These are phyloP conservation scores for Russula griseocarnosa DNA, from an alignment of 768 basidiomycete species.

Conservation along the genomic window DNA sequence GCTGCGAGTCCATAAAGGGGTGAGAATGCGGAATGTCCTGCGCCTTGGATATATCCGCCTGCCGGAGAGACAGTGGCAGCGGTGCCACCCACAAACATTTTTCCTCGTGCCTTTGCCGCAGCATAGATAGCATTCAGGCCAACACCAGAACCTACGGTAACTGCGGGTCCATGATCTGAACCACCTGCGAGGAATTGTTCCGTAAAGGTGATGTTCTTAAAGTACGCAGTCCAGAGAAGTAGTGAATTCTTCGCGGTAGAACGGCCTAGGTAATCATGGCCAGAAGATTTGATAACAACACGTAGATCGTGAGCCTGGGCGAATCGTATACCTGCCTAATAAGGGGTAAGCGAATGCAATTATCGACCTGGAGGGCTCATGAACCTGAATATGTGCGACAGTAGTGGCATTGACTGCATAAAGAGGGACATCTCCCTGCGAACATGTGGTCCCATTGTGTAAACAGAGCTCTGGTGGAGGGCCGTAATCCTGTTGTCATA, in stretches of 20 bases:
- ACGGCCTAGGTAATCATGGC: slow-evolving; percentile 45
- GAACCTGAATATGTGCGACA: slow-evolving; percentile 22
- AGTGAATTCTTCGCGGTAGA: slow-evolving; percentile 42
- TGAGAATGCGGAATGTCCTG: slow-evolving; percentile 30
- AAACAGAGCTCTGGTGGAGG: slow-evolving; percentile 22
- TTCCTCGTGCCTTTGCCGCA: slow-evolving; percentile 26
- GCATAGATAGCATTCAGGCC: slow-evolving; percentile 25
- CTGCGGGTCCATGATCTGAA: slow-evolving; percentile 31
- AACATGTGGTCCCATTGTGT: slow-evolving; percentile 20
- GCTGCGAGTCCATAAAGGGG: slow-evolving; percentile 30
- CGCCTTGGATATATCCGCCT: slow-evolving; percentile 32
- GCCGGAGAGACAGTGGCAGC: slow-evolving; percentile 29
- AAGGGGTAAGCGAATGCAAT: not conserved
- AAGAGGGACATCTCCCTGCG: slow-evolving; percentile 23
- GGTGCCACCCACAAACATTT: slow-evolving; percentile 30
- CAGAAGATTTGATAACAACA: slow-evolving; percentile 35
- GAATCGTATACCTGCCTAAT: slow-evolving; percentile 35
- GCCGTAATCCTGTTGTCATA: slow-evolving; percentile 8
- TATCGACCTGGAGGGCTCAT: too few relatives aligned
- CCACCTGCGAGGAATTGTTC: slow-evolving; percentile 27
- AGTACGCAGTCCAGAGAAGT: slow-evolving; percentile 41
- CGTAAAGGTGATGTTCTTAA: slow-evolving; percentile 37
- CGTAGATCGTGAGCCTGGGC: slow-evolving; percentile 34
- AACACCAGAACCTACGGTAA: slow-evolving; percentile 30
- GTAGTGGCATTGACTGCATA: slow-evolving; percentile 27